phyloP scores from a whole-genome alignment of 805 yeast species.

The Starmera dryadoides region DNA sequence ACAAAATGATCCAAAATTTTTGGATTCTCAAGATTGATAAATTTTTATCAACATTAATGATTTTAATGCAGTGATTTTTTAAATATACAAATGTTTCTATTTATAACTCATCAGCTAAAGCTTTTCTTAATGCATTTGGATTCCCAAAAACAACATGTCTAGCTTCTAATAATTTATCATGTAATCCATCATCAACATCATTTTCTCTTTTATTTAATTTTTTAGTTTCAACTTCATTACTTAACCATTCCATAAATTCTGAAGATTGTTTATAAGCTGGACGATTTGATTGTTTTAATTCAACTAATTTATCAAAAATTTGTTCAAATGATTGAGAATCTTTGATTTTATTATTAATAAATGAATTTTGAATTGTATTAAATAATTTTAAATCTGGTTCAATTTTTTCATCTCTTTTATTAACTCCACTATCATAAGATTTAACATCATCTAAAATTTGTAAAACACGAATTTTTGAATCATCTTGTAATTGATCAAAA shows the following conservation, averaged over 20 bases:
- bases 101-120: conserved; percentile 42
- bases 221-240: conserved; percentile 33
- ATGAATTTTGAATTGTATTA: conserved; percentile 11
- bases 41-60: background rate
- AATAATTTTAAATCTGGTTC: conserved; percentile 8
- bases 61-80: background rate
- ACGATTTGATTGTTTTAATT: conserved; percentile 24
- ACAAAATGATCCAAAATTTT: conserved; percentile 74
- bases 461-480: conserved; percentile 30
- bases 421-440: background rate
- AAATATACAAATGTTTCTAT: conserved; percentile 13
- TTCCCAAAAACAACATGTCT: conserved; percentile 76
- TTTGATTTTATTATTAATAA: conserved; percentile 18
- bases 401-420: conserved; percentile 8
- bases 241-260: conserved; percentile 59
- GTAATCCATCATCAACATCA: conserved; percentile 25
- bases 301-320: conserved; percentile 32
- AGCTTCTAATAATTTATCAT: conserved; percentile 32
- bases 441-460: conserved; percentile 41
- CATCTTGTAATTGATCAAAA: conserved; percentile 15
- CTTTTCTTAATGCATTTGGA: conserved; percentile 61
- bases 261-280: conserved; percentile 19
- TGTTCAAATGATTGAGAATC: conserved; percentile 35
- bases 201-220: conserved; percentile 20
- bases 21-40: conserved; percentile 33